Percentiles rank a stretch among this genome's conserved stretches.
phyloP scores from a whole-genome alignment of 2,329 filamentous ascomycete genomes.

The Sphaerulina populicola region DNA sequence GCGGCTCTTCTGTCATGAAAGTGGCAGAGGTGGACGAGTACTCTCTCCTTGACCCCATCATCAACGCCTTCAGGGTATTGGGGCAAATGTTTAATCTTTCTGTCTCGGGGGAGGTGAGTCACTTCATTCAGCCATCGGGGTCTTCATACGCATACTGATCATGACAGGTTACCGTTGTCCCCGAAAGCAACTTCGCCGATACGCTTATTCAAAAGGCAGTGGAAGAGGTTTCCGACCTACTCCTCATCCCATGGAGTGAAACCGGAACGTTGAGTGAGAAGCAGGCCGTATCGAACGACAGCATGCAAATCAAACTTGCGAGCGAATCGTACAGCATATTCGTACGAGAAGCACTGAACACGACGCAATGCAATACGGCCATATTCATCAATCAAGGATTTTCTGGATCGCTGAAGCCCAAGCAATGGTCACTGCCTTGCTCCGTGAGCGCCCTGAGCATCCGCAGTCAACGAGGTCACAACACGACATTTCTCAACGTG shows the following conservation, averaged over 20 bases:
- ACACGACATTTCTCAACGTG: conserved; percentile 48
- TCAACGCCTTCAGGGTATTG: conserved; percentile 86
- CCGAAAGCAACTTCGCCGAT: conserved; percentile 68
- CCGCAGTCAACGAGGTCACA: conserved; percentile 50
- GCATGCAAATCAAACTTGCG: conserved; percentile 53
- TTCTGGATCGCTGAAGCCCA: conserved; percentile 40
- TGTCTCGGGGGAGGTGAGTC: conserved; percentile 57
- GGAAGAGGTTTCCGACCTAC: conserved; percentile 51
- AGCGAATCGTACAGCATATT: conserved; percentile 63
- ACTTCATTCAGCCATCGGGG: no score
- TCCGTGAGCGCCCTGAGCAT: conserved; percentile 52
- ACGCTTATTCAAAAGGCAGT: conserved; percentile 59
- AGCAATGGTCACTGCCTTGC: conserved; percentile 37
- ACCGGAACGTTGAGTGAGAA: conserved; percentile 66
- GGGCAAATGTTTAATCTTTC: conserved; percentile 75
- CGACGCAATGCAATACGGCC: conserved; percentile 59
- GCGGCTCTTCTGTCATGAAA: conserved; percentile 91
- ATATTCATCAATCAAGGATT: conserved; percentile 71
- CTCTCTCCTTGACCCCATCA: conserved; percentile 62
- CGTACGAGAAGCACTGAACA: conserved; percentile 58
- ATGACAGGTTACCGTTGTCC: conserved; percentile 57
- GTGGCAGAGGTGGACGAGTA: conserved; percentile 72
- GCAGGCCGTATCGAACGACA: conserved; percentile 41
- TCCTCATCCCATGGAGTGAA: conserved; percentile 86
- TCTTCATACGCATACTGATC: not conserved